Conservation (phyloP, 1,284 basidiomycete genomes). For the Cryptococcus hybrid region DNA sequence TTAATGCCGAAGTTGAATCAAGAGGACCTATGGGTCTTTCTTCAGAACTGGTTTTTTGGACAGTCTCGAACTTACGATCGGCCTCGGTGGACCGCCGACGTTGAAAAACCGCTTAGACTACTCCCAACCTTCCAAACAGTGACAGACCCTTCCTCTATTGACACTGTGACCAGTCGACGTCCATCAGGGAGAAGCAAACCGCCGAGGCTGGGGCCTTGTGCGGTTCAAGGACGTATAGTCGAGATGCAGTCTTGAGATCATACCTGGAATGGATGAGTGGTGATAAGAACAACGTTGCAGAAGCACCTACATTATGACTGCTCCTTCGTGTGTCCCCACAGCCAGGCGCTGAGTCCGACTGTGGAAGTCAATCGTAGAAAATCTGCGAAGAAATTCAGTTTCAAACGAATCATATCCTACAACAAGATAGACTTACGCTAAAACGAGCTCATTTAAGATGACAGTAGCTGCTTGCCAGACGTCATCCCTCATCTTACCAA, state of each 20-base stretch:
- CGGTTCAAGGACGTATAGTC: slow-evolving; percentile 90
- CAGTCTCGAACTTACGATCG: slow-evolving; percentile 44
- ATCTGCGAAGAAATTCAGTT: slow-evolving; percentile 55
- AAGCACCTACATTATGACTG: slow-evolving; percentile 65
- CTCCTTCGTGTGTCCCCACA: slow-evolving; percentile 91
- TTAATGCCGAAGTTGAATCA: slow-evolving; percentile 66
- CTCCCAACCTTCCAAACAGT: slow-evolving; percentile 88
- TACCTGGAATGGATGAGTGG: slow-evolving; percentile 54
- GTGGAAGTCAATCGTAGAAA: slow-evolving; percentile 90
- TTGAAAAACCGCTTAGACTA: slow-evolving; percentile 84
- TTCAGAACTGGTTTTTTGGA: neutral
- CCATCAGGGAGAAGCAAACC: slow-evolving; percentile 93
- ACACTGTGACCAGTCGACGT: slow-evolving; percentile 79
- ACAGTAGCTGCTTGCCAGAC: slow-evolving; percentile 89
- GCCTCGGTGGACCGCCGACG: slow-evolving; percentile 82
- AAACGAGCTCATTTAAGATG: slow-evolving; percentile 84
- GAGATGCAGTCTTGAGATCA: slow-evolving; percentile 92
- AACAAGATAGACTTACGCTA: slow-evolving; percentile 61
- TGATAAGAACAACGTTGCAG: slow-evolving; percentile 8
- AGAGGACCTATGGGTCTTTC: slow-evolving; percentile 58
- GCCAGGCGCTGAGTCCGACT: slow-evolving; percentile 79
- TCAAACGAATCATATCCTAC: neutral
- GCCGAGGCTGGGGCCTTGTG: slow-evolving; percentile 77
- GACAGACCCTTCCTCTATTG: slow-evolving; percentile 74
- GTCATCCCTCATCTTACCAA: slow-evolving; percentile 76